These are phyloP conservation scores for Corymbia citriodora DNA, from an alignment of 441 rosid genomes.

Conservation along the genomic window DNA sequence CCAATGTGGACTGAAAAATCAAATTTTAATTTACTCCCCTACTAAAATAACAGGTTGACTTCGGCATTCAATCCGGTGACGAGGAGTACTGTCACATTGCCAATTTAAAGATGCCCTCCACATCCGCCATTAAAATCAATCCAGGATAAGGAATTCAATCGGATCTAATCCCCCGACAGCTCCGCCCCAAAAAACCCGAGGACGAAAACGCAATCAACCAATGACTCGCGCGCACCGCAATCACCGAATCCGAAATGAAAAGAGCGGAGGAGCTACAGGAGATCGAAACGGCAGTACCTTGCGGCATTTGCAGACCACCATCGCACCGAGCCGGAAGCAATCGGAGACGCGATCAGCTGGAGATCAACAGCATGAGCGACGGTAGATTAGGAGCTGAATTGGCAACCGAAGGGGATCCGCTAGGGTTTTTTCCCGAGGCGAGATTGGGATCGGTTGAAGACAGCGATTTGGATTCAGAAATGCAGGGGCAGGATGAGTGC, in stretches of 20 bases:
- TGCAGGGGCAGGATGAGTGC: background rate
- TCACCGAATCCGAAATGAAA: background rate
- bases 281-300: slow-evolving; percentile 36
- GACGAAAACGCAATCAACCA: background rate
- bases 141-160: background rate
- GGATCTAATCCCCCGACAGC: slow-evolving; percentile 1
- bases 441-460: background rate
- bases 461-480: background rate
- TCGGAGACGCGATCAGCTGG: slow-evolving; percentile 6
- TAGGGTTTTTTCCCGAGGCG: background rate
- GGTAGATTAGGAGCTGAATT: background rate
- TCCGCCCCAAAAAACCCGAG: background rate
- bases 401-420: background rate
- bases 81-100: background rate
- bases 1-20: background rate
- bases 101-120: background rate
- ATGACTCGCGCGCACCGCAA: background rate
- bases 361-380: background rate
- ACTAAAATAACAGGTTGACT: background rate
- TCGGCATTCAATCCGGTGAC: background rate
- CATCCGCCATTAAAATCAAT: background rate
- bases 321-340: slow-evolving; percentile 22
- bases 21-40: background rate
- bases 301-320: slow-evolving; percentile 97
- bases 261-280: background rate